A percentile compares a stretch with the other conserved stretches of the same genome.
Evolutionary conservation across 345 rosid species (phyloP).

Genomic region (Dovyalis caffra): DNA sequence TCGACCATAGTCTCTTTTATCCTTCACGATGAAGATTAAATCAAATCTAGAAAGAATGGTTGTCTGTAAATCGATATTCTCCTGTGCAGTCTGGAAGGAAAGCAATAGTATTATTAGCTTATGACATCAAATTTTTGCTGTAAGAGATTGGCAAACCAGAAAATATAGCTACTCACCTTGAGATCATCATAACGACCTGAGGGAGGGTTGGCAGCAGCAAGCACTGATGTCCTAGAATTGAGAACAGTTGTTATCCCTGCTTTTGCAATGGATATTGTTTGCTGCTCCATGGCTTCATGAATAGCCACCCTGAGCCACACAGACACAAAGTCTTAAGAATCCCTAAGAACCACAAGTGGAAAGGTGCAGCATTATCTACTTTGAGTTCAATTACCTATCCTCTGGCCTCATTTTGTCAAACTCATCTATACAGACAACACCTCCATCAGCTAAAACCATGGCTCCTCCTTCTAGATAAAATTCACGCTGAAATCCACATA

Average conservation of each 20-base stretch:
- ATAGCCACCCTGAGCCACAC: conserved; percentile 76
- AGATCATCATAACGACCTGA: conserved; percentile 98
- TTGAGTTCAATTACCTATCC: conserved; percentile 59
- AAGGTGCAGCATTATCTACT: not conserved
- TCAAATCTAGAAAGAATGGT: conserved; percentile 96
- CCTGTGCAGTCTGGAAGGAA: conserved; percentile 74
- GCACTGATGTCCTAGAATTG: conserved; percentile 94
- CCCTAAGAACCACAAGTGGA: not conserved
- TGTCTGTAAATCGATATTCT: conserved; percentile 93
- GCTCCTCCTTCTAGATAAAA: conserved; percentile 99
- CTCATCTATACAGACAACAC: conserved; percentile 96
- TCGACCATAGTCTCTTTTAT: conserved; percentile 75
- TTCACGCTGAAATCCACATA: conserved; percentile 61
- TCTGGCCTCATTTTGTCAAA: conserved; percentile 99
- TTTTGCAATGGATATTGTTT: conserved; percentile 98
- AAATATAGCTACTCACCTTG: conserved; percentile 48
- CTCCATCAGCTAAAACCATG: conserved; percentile 99
- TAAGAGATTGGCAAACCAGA: conserved; percentile 5
- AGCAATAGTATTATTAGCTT: conserved; percentile 13
- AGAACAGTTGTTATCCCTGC: conserved; percentile 98
- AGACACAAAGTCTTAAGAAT: not conserved
- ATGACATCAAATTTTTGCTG: not conserved
- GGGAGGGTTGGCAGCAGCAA: conserved; percentile 98
- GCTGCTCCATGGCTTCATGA: conserved; percentile 99
- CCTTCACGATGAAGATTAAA: conserved; percentile 92